Evolutionary conservation across 2,329 filamentous ascomycete species (phyloP), one percentile per base, ranked within the genome.

Genomic region (Alternaria infectoria): DNA sequence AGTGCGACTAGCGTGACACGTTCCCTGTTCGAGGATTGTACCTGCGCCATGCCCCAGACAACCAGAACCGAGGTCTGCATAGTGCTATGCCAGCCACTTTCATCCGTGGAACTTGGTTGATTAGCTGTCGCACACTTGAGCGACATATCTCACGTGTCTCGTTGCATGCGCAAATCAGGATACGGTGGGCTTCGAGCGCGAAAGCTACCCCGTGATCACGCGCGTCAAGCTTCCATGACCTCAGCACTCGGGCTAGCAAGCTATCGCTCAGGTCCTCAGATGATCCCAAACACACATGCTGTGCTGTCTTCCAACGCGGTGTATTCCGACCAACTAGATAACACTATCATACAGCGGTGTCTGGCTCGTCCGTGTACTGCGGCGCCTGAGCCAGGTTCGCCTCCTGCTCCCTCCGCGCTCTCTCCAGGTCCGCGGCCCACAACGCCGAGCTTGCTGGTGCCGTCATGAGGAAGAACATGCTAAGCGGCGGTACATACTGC

Each of bases 391-490:
- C 49, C 17, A 62, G 56, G 23, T 59, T 67, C 43, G 67, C 71
- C 50, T 77, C 76, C 47, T 70, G 67, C 49, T 69, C 64, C 57
- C 75, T 69, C 25, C 74, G 68, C 56, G 67, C 46, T 3, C 51
- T 70, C 79, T 98, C 94, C 54, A 97, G 81, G 68, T 90, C 89
- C 2, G 90, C 90, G 2, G 89, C 92, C 94, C 95, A 98, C 36
- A 98, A 82, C 1, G 93, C 95, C 46, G 92, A 90, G 3, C 95
- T 96, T 19, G 89, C 88, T 1, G 94, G 91, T 4, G 92, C 93
- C 0, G 95, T 97, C 69, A 99, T 82, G 43, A 98, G 85, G 78
- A 98, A 97, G 76, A 98, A 89, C 86, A 99, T 96, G n/a, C 92
- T 96, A 52, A 97, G 81, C 12, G 95, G 86, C 1, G 96, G 96